Conservation (phyloP, 2,329 filamentous ascomycete species). For the Stachybotrys chartarum region DNA sequence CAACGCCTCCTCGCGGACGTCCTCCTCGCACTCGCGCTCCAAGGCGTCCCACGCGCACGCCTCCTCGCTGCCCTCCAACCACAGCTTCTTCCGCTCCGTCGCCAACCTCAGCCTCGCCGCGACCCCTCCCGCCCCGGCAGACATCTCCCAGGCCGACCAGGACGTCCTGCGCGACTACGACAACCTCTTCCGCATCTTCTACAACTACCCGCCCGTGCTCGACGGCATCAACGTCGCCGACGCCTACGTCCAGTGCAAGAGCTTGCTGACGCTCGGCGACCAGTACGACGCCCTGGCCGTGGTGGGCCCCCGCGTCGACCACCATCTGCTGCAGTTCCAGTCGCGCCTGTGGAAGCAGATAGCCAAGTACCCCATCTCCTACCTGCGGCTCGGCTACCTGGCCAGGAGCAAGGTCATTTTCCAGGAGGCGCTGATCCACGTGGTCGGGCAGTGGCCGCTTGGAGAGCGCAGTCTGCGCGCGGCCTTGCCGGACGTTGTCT, state of each 20-base stretch:
- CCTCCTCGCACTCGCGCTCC: conserved; percentile 29
- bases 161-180: conserved; percentile 88
- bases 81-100: conserved; percentile 78
- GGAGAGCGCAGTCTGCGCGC: conserved; percentile 70
- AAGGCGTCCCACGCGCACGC: conserved; percentile 45
- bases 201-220: conserved; percentile 79
- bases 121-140: conserved; percentile 34
- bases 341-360: conserved; percentile 92
- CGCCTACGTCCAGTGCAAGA: conserved; percentile 91
- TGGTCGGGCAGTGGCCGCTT: conserved; percentile 88
- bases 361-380: conserved; percentile 89
- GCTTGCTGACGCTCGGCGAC: conserved; percentile 80
- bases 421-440: conserved; percentile 82
- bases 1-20: conserved; percentile 33
- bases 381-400: conserved; percentile 82
- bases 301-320: conserved; percentile 83
- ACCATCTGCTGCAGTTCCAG: conserved; percentile 89
- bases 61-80: conserved; percentile 27
- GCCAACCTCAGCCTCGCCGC: conserved; percentile 59
- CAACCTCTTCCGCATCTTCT: conserved; percentile 92
- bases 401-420: conserved; percentile 78
- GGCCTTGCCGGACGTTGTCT: conserved; percentile 64
- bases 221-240: conserved; percentile 85
- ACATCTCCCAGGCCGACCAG: conserved; percentile 54
- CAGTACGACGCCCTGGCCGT: conserved; percentile 88